phyloP scores from a whole-genome alignment of 2,329 filamentous ascomycete genomes.

The Rutstroemia sp. region DNA sequence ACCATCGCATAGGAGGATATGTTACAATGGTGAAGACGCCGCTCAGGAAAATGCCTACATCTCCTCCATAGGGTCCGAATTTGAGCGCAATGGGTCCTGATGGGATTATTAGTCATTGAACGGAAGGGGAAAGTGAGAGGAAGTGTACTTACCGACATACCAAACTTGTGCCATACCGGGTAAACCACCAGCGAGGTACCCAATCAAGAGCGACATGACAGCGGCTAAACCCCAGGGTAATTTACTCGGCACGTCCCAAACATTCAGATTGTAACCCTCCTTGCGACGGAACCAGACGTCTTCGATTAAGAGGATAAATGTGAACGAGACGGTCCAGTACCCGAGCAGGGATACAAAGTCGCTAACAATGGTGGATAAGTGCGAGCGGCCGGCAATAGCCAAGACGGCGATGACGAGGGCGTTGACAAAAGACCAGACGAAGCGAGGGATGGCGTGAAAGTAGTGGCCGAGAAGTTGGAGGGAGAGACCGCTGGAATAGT shows the following conservation, averaged over 20 bases:
- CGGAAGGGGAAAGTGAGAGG: neutral
- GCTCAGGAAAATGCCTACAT: constrained; percentile 26
- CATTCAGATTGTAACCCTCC: constrained; percentile 24
- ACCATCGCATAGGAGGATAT: constrained; percentile 23
- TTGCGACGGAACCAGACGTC: constrained; percentile 22
- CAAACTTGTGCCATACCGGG: constrained; percentile 27
- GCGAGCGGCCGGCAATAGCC: constrained; percentile 24
- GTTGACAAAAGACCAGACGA: constrained; percentile 27
- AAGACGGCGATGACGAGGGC: constrained; percentile 24
- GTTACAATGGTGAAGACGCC: constrained; percentile 22
- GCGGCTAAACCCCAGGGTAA: constrained; percentile 27
- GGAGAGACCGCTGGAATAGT: constrained; percentile 26
- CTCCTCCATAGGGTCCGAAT: constrained; percentile 25
- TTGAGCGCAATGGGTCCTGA: constrained; percentile 24
- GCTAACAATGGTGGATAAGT: constrained; percentile 24
- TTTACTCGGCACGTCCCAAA: constrained; percentile 23
- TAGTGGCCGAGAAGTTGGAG: constrained; percentile 28
- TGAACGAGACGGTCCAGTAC: constrained; percentile 28
- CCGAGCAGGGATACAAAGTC: constrained; percentile 27
- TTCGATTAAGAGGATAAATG: constrained; percentile 25
- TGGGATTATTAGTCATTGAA: neutral
- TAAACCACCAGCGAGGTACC: constrained; percentile 27
- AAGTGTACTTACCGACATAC: constrained; percentile 22
- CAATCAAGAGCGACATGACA: constrained; percentile 21
- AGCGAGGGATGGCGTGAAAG: constrained; percentile 29